Base-by-base conservation (phyloP, 1,139 yeast species). In the Meyerozyma smithsonii region DNA sequence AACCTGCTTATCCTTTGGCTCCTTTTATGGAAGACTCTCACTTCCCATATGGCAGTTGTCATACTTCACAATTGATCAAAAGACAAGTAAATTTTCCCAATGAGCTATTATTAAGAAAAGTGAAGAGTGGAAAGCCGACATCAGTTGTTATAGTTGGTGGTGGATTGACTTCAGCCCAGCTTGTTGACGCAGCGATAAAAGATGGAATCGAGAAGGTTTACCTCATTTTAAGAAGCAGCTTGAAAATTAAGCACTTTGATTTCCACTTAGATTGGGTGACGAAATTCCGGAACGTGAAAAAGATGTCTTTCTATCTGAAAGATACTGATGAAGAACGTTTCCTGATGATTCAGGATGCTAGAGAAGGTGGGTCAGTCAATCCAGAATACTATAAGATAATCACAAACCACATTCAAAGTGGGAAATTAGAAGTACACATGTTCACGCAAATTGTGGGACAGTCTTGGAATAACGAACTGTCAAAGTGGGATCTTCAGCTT, bases 251-350 rank as follows among this genome's bases (percentile, higher is more conserved):
- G 48, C 77, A 72, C 46, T 72, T 72, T 52, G 78, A 72, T 45
- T 72, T 72, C 48, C 76, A 71, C 46, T 54, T 72, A 36, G 77
- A 72, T 43, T 72, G 77, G 77, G 77, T 72, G n/a, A 68, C 77
- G 15, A 72, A 72, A 46, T 72, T 70, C 48, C 66, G 66, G 45
- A 68, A 66, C 40, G 66, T 67, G 21, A 66, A 66, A 45, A 66
- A 55, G 38, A 30, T 30, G 34, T 16, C 70, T 1, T 71, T 72
- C 38, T 71, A 70, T 53, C 64, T 69, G 46, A 55, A 58, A 41
- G 75, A 69, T 32, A 62, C 71, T 0, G 75, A 72, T 42, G 63
- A 63, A 39, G 76, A 70, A 42, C 48, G 75, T 34, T 52, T 50
- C 30, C 56, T 68, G 16, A 69, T 69, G 68, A 66, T 71, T 28